Percentiles rank a stretch among this genome's conserved stretches.
Evolutionary conservation across 2,329 filamentous ascomycete genomes (phyloP).

Genomic region (Akanthomyces muscarius): DNA sequence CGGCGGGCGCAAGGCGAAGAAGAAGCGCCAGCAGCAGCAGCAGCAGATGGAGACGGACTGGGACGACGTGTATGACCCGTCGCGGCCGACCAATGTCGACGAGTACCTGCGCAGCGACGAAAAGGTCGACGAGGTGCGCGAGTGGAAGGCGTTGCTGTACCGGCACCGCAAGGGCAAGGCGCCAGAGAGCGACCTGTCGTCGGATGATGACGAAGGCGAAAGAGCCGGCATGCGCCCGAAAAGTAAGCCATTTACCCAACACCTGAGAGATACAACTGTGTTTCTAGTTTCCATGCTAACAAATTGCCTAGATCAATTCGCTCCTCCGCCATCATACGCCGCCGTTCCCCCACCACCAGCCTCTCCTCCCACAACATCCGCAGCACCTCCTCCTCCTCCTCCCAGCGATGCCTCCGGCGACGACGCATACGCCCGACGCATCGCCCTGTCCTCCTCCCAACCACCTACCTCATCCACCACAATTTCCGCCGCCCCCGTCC

Average conservation of each 20-base stretch:
- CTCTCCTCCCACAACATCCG: constrained; percentile 42
- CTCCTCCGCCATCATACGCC: constrained; percentile 53
- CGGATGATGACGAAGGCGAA: constrained; percentile 40
- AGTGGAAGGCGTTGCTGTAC: constrained; percentile 83
- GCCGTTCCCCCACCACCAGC: constrained; percentile 54
- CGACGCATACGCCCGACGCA: constrained; percentile 63
- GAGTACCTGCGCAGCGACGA: constrained; percentile 84
- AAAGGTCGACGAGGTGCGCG: constrained; percentile 70
- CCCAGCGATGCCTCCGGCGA: constrained; percentile 62
- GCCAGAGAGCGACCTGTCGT: constrained; percentile 33
- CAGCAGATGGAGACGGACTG: constrained; percentile 66
- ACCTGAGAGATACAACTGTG: neutral
- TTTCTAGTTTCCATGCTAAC: constrained; percentile 21
- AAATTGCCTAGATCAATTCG: constrained; percentile 49
- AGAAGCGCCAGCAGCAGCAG: constrained; percentile 55
- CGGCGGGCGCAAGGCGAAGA: constrained; percentile 75
- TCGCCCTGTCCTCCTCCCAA: constrained; percentile 48
- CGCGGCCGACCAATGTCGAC: constrained; percentile 76
- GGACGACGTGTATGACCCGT: constrained; percentile 87
- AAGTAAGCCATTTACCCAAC: neutral
- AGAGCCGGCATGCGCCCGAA: constrained; percentile 23
- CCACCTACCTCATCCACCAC: constrained; percentile 34
- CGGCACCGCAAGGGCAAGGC: constrained; percentile 58
- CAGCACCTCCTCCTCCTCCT: constrained; percentile 41
- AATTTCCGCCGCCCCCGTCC: constrained; percentile 75